Percentiles rank a stretch among this genome's conserved stretches.
Conservation (phyloP, 495 filamentous ascomycete genomes). For the Trichoderma orchidacearum region DNA sequence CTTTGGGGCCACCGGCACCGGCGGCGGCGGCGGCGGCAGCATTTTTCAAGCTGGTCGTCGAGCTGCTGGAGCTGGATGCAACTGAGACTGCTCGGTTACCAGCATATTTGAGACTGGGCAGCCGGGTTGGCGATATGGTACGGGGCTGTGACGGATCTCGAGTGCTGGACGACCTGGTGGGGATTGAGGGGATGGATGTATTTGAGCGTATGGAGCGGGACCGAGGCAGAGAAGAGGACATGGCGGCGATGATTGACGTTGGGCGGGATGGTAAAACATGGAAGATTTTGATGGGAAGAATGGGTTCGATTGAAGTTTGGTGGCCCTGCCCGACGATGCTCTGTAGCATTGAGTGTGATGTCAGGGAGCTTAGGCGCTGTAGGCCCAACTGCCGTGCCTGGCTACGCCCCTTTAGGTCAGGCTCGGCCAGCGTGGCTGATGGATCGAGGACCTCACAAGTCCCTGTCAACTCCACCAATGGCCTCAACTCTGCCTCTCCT, state of each 20-base stretch:
- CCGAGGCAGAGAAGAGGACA: background rate
- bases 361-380: background rate
- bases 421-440: background rate
- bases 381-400: background rate
- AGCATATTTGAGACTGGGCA: slow-evolving; percentile 28
- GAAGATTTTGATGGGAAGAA: too few relatives aligned
- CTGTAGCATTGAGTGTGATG: background rate
- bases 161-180: background rate
- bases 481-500: background rate
- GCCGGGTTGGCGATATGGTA: slow-evolving; percentile 29
- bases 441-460: too few relatives aligned
- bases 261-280: background rate
- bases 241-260: background rate
- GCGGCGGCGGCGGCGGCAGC: slow-evolving; percentile 9
- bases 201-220: background rate
- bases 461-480: background rate
- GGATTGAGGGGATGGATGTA: background rate
- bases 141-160: slow-evolving; percentile 3
- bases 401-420: background rate
- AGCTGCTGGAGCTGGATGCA: slow-evolving; percentile 6
- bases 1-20: slow-evolving; percentile 5
- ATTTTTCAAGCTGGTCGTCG: slow-evolving; percentile 1
- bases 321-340: background rate
- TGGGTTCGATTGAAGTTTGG: too few relatives aligned
- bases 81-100: slow-evolving; percentile 13